Evolutionary conservation across 306 rosid species (phyloP), one percentile per base, ranked within the genome.

Genomic region (Echinosophora koreensis): DNA sequence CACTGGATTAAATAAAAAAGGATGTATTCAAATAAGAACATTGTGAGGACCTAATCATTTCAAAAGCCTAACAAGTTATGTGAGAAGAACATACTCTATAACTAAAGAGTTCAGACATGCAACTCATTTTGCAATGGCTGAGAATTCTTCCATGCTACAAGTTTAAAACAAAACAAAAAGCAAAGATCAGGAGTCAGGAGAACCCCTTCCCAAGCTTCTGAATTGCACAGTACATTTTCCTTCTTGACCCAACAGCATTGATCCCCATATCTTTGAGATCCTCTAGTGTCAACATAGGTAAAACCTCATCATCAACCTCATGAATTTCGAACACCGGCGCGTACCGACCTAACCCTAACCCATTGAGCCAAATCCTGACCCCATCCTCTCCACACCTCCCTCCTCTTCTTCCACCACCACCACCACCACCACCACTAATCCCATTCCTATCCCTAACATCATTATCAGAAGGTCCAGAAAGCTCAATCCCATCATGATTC

Each of bases 231-330:
- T 83, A 88, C 90, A 93, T 87, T 85, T 93, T 93, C 62, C 97
- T 89, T 67, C 96, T 87, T 0, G 96, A 89, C 6, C 96, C 96
- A 65, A 90, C 97, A 5, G 96, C 97, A 79, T 69, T 88, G n/a
- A 93, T 86, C 51, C 97, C 96, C 97, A 93, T 93, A 73, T 90
- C 96, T 83, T 93, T 90, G 71, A 93, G 94, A 86, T 93, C 97
- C 79, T 81, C 84, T 5, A 74, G 63, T 1, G 84, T 81, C 18
- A 93, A 77, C 91, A 90, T 80, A 8, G 97, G 94, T 82, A 93
- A 75, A 8, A 93, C 92, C 82, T 91, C 98, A 52, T 93, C 97
- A 81, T 93, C 98, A 8, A 93, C 97, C 81, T 93, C 98, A 13
- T 93, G 98, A 16, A 93, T 86, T 82, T 93, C 91, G 3, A 93